Evolutionary conservation across 2,329 filamentous ascomycete genomes (phyloP).

Genomic region (Sporothrix euskadiensis): DNA sequence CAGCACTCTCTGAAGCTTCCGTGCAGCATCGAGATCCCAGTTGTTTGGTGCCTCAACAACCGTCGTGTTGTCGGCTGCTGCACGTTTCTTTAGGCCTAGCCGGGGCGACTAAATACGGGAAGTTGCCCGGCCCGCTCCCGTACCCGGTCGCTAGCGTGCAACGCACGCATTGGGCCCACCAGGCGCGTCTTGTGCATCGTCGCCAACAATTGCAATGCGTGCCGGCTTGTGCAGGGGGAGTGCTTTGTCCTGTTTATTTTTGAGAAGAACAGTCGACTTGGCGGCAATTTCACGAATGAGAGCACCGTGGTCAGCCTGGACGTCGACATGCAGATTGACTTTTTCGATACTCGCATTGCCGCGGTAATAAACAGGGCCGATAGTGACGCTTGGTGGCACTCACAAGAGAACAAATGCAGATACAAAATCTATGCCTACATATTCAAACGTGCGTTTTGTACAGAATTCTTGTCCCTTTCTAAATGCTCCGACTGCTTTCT

Average conservation of each 20-base stretch:
- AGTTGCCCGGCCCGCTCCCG: conserved; percentile 83
- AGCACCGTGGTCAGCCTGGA: conserved; percentile 52
- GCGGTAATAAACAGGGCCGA: conserved; percentile 55
- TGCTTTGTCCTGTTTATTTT: conserved; percentile 49
- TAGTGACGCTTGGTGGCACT: conserved; percentile 53
- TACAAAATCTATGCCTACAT: background rate
- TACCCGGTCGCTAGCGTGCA: conserved; percentile 78
- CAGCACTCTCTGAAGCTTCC: conserved; percentile 57
- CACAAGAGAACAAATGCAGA: conserved; percentile 37
- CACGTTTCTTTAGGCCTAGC: conserved; percentile 52
- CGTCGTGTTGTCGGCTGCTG: conserved; percentile 61
- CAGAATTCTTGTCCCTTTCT: background rate
- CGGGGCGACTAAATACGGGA: conserved; percentile 77
- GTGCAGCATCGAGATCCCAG: conserved; percentile 53
- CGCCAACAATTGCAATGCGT: conserved; percentile 68
- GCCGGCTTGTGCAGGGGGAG: conserved; percentile 50
- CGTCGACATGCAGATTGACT: conserved; percentile 68
- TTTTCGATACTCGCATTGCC: conserved; percentile 50
- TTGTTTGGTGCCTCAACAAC: conserved; percentile 50
- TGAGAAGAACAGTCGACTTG: conserved; percentile 58
- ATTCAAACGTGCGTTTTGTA: background rate
- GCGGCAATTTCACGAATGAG: conserved; percentile 55
- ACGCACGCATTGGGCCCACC: conserved; percentile 72
- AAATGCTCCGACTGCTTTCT: background rate
- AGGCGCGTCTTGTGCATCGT: conserved; percentile 63